Percentiles rank a stretch among this genome's conserved stretches.
Conservation (phyloP, 2,329 filamentous ascomycete genomes). For the Didymella keratinophila region DNA sequence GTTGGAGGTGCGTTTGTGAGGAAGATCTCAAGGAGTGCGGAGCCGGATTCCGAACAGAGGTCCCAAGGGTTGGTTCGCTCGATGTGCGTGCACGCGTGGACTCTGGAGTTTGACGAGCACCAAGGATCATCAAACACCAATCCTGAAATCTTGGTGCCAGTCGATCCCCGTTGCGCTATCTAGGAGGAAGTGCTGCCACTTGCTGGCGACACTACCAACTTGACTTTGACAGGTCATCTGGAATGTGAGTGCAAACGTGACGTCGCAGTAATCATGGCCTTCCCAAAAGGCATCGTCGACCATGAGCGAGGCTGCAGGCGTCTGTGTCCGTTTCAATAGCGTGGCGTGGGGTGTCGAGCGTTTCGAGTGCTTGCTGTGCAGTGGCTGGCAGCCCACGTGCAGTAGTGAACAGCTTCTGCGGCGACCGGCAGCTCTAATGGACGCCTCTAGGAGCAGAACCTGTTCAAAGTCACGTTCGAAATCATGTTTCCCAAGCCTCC, state of each 20-base stretch:
- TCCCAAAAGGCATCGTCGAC: background rate
- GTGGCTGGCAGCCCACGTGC: constrained; percentile 2
- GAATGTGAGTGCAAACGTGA: constrained; percentile 13
- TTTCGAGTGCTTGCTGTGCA: constrained; percentile 5
- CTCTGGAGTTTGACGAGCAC: background rate
- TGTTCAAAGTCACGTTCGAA: constrained; percentile 1
- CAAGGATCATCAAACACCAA: constrained; percentile 16
- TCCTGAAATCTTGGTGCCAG: constrained; percentile 5
- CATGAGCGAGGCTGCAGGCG: constrained; percentile 2
- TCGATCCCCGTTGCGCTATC: constrained; percentile 4
- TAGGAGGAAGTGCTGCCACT: background rate
- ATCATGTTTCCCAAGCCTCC: background rate
- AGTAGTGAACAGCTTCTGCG: constrained; percentile 1
- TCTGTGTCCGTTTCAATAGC: constrained; percentile 7
- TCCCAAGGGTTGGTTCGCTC: too few relatives aligned
- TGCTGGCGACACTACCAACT: background rate
- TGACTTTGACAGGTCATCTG: background rate
- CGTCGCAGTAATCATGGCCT: background rate
- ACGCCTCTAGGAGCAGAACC: background rate
- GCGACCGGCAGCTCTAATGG: constrained; percentile 5
- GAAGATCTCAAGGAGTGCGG: background rate
- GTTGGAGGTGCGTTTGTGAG: background rate
- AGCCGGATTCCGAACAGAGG: background rate
- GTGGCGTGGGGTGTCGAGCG: constrained; percentile 10
- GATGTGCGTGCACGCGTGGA: background rate